phyloP scores from a whole-genome alignment of 768 basidiomycete species.

The Tylopilus rubrobrunneus region DNA sequence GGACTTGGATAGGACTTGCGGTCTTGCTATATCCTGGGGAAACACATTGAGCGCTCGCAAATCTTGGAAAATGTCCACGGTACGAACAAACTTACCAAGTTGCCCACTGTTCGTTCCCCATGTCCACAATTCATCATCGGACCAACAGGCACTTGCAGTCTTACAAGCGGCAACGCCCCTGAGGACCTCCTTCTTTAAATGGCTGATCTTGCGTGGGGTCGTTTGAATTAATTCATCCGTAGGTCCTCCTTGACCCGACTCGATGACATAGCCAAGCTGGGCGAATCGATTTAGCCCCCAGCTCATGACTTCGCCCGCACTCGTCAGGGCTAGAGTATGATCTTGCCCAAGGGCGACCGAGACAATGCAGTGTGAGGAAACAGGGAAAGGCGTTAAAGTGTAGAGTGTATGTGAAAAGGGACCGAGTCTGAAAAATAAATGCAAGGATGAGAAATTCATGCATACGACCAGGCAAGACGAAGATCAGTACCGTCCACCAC shows the following conservation, averaged over 20 bases:
- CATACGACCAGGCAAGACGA: background rate
- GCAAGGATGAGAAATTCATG: background rate
- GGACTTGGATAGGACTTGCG: constrained; percentile 68
- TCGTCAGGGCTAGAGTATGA: constrained; percentile 85
- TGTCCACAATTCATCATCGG: constrained; percentile 63
- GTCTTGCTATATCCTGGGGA: constrained; percentile 68
- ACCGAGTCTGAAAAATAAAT: constrained; percentile 52
- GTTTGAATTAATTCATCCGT: constrained; percentile 74
- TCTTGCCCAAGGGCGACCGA: constrained; percentile 88
- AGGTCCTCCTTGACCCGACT: constrained; percentile 42
- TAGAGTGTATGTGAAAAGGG: constrained; percentile 77
- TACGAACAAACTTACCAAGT: constrained; percentile 50
- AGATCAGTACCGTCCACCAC: constrained; percentile 68
- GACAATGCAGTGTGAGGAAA: constrained; percentile 52
- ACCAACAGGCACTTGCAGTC: constrained; percentile 88
- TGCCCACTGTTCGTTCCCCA: constrained; percentile 97
- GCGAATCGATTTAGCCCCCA: constrained; percentile 91
- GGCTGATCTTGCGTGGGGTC: constrained; percentile 70
- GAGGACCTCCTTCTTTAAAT: constrained; percentile 75
- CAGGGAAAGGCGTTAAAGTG: constrained; percentile 55
- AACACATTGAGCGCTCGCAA: background rate
- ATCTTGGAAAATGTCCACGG: background rate
- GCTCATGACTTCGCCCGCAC: constrained; percentile 75
- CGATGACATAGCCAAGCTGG: constrained; percentile 85
- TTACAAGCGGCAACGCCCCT: constrained; percentile 84